Percentiles rank a stretch among this genome's conserved stretches.
Conservation (phyloP, 257 asterid species). For the Ilex aquifolium region DNA sequence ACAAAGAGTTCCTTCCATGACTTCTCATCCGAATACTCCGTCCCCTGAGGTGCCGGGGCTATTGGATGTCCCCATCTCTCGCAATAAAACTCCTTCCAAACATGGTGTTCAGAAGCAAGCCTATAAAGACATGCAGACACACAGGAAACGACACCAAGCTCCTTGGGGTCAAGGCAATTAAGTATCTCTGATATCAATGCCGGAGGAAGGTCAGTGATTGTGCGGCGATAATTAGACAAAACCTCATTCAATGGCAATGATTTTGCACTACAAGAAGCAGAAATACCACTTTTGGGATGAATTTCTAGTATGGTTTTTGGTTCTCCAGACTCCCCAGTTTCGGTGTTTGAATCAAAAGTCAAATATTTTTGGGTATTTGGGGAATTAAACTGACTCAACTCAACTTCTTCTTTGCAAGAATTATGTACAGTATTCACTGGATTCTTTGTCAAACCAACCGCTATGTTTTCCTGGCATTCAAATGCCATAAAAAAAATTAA, state of each 20-base stretch:
- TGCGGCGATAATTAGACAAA: conserved; percentile 16
- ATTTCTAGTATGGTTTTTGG: conserved; percentile 17
- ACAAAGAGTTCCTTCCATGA: conserved; percentile 87
- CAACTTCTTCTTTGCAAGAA: conserved; percentile 20
- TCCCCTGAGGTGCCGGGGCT: conserved; percentile 28
- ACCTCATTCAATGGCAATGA: conserved; percentile 27
- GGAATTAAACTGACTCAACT: conserved; percentile 23
- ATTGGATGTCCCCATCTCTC: conserved; percentile 92
- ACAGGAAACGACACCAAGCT: conserved; percentile 83
- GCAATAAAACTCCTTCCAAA: conserved; percentile 84
- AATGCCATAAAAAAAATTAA: conserved; percentile 69
- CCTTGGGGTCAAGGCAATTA: conserved; percentile 78
- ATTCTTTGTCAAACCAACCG: conserved; percentile 25
- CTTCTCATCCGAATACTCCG: conserved; percentile 47
- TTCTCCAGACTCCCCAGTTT: conserved; percentile 10
- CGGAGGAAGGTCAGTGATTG: conserved; percentile 76
- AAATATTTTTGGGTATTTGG: conserved; percentile 11
- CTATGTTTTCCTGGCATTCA: conserved; percentile 67
- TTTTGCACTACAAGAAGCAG: conserved; percentile 5
- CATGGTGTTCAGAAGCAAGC: conserved; percentile 73
- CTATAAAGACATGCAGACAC: conserved; percentile 57
- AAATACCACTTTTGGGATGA: conserved; percentile 24
- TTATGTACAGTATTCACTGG: conserved; percentile 29
- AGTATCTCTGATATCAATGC: conserved; percentile 76
- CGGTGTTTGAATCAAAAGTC: conserved; percentile 12